Base-by-base conservation (phyloP, 345 rosid genomes). In the Brassica carinata region DNA sequence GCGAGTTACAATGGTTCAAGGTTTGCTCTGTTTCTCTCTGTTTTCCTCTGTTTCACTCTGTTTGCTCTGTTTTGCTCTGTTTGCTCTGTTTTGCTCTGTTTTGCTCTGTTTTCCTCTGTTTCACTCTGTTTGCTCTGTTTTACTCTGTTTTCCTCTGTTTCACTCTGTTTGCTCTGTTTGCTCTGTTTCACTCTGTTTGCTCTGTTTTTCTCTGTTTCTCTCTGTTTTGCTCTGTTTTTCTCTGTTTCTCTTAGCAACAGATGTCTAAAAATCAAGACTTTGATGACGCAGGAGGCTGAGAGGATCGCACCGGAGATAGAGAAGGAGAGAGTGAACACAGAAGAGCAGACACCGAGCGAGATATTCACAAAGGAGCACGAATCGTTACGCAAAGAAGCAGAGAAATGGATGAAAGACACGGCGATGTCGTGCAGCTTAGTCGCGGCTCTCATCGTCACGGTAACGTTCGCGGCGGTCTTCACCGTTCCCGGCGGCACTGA, bases 381-480 rank as follows among this genome's bases (percentile, higher is more conserved):
- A 64, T 5, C 43, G 2, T 8, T 81, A 10, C 30, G 78, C 19
- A 6, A 76, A 70, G 77, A 81, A 14, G 84, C 84, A 0, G 84
- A 84, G 72, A 81, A 77, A 74, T 84, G 84, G 84, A 77, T 84
- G 84, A 84, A 81, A 62, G 83, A 75, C 29, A 85, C 87, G 0
- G 76, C 89, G 0, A 73, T 65, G 34, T 81, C 85, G 0, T 83
- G 84, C 18, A 71, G 82, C 74, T 59, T 86, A 14, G 78, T 78
- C 7, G 78, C 87, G 8, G 76, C 86, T 5, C 82, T 80, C 11
- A 84, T 82, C 3, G 83, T 81, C 2, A 76, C 86, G 0, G 83
- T 80, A 0, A 71, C 87, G 10, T 85, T 85, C 29, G 86, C 84
- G 1, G 86, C 81, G 0, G 82, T 84, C 17, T 62, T 87, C 34